Conservation (phyloP, 2,329 filamentous ascomycete genomes). For the Chaetomium sp. region DNA sequence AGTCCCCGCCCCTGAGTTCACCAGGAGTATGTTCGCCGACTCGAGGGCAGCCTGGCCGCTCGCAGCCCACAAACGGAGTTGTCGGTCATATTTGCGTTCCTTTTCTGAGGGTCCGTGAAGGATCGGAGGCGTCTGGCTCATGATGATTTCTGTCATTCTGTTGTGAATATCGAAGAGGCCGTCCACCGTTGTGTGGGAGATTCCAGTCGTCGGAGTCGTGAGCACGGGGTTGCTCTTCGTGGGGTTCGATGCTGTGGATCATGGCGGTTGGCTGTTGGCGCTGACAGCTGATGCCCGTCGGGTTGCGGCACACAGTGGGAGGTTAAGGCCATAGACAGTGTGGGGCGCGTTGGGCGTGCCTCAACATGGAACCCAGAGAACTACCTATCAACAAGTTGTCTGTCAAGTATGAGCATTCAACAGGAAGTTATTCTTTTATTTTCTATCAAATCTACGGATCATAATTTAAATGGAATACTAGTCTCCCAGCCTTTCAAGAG, state of each 20-base stretch:
- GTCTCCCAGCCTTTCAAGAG: no score
- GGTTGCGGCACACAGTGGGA: slow-evolving; percentile 22
- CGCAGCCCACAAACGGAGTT: slow-evolving; percentile 93
- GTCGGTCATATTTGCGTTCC: slow-evolving; percentile 85
- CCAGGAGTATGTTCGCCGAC: slow-evolving; percentile 83
- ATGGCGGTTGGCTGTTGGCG: slow-evolving; percentile 16
- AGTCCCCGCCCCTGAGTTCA: slow-evolving; percentile 85
- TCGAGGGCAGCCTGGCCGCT: slow-evolving; percentile 89
- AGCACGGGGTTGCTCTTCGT: slow-evolving; percentile 12
- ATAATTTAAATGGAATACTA: neutral
- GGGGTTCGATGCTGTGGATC: slow-evolving; percentile 16
- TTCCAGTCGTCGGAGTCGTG: neutral
- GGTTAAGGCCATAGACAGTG: neutral
- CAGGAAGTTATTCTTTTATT: neutral
- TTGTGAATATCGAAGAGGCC: neutral
- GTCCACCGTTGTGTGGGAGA: neutral
- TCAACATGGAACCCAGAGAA: neutral
- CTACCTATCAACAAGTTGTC: neutral
- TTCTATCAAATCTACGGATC: neutral
- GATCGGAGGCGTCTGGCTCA: slow-evolving; percentile 50
- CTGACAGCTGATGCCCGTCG: slow-evolving; percentile 18
- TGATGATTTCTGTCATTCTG: slow-evolving; percentile 50
- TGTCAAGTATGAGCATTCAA: neutral
- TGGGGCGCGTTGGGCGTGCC: neutral
- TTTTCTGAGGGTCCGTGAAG: slow-evolving; percentile 61